phyloP scores from a whole-genome alignment of 441 rosid species.

The Gossypium davidsonii region DNA sequence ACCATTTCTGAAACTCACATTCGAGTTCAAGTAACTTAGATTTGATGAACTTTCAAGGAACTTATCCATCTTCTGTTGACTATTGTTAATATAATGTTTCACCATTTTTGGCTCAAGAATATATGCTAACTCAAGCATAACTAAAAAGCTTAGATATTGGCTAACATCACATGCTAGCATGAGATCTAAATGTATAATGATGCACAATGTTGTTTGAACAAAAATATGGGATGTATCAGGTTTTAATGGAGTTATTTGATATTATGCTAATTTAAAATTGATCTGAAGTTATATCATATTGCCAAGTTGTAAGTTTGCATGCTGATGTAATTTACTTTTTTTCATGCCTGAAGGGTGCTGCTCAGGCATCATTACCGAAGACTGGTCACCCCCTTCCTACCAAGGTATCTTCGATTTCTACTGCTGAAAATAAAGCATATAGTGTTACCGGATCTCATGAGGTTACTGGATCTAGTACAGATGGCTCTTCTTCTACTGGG shows the following conservation, averaged over 20 bases:
- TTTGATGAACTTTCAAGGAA: background rate
- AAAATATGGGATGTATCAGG: background rate
- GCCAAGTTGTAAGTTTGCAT: background rate
- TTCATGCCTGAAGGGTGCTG: constrained; percentile 31
- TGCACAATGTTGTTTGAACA: background rate
- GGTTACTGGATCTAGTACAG: constrained; percentile 99
- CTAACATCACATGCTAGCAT: background rate
- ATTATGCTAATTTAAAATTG: background rate
- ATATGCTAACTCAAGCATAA: background rate
- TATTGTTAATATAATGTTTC: background rate
- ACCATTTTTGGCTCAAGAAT: background rate
- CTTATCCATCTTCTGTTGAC: background rate
- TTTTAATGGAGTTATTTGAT: constrained; percentile 3
- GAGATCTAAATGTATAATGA: background rate
- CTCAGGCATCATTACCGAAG: constrained; percentile 23
- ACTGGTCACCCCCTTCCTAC: constrained; percentile 46
- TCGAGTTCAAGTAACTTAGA: background rate
- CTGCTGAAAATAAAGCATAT: constrained; percentile 99
- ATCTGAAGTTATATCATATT: background rate
- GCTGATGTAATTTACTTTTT: constrained; percentile 3
- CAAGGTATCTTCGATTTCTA: constrained; percentile 97
- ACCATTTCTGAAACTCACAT: background rate
- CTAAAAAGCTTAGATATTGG: background rate
- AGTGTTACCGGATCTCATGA: constrained; percentile 97
- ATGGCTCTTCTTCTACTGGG: constrained; percentile 79